These are phyloP conservation scores for Plantago coronopus DNA, from an alignment of 305 asterid genomes.

Conservation along the genomic window DNA sequence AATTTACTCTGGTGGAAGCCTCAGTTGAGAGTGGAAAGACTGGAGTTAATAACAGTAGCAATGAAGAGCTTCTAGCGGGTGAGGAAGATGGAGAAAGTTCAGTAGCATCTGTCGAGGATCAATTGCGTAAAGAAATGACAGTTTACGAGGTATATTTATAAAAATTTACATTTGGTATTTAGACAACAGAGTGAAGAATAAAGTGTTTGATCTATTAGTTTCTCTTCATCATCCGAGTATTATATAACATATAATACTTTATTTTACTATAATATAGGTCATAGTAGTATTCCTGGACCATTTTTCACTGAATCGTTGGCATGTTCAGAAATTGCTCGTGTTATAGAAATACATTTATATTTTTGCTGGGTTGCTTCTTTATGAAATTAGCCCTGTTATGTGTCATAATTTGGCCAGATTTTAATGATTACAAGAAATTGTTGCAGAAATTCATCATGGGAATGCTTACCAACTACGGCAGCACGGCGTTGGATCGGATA, in stretches of 20 bases:
- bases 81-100: constrained; percentile 85
- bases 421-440: not conserved
- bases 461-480: constrained; percentile 93
- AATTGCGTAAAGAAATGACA: constrained; percentile 87
- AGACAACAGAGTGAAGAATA: too few relatives aligned
- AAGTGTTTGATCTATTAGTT: not conserved
- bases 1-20: constrained; percentile 65
- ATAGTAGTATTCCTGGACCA: too few relatives aligned
- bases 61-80: constrained; percentile 73
- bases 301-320: too few relatives aligned
- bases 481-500: constrained; percentile 93
- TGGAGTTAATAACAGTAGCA: constrained; percentile 45
- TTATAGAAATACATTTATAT: not conserved
- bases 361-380: not conserved
- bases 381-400: not conserved
- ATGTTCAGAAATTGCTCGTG: too few relatives aligned
- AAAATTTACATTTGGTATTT: too few relatives aligned
- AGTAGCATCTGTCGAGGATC: constrained; percentile 91
- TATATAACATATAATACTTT: too few relatives aligned
- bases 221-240: not conserved
- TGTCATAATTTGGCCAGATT: not conserved
- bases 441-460: constrained; percentile 85
- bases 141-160: constrained; percentile 65
- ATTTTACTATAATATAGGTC: too few relatives aligned
- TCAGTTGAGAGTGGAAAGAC: constrained; percentile 54